Base-by-base conservation (phyloP, 2,329 filamentous ascomycete species). In the Aureobasidium sp. region DNA sequence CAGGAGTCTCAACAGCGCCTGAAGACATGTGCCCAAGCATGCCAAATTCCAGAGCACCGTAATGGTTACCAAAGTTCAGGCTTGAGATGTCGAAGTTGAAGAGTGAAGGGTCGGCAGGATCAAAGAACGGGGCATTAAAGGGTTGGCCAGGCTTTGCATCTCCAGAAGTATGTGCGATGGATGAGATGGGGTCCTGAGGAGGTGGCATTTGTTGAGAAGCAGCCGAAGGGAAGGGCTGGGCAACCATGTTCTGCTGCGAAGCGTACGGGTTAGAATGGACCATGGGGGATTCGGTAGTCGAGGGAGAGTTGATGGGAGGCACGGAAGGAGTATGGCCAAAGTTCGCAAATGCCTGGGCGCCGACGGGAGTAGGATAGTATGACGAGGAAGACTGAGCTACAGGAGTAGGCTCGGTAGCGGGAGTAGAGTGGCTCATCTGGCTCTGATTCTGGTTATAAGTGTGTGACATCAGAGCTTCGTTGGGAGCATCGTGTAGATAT, bases 41-140 rank as follows among this genome's bases (percentile, higher is more conserved):
- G 58, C 91, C 89, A 72, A 97, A 96, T 73, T 97, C 94, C 73
- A 96, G 81, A 19, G 92, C 93, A 62, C 92, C 93, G 70, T 97
- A 99, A 65, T 95, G 90, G 70, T 94, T 97, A 60, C 91, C 92
- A 73, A 97, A 99, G 71, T 94, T 94, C 71, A 96, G 82, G 62
- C 90, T 91, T 60, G 95, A 91, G 11, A 96, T 84, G 71, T 97
- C 92, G 73, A 97, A 96, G 71, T 96, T 96, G 81, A 95, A 96
- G 60, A 96, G 77, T 0, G 91, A 89, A 3, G 92, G 90, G 70
- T 97, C 94, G 70, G 89, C 94, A 0, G 90, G 90, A 67, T 96
- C 92, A 69, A 96, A 96, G 31, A 95, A 80, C 0, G 81, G 73
- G 4, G 78, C 76, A 37, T 77, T 80, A 66, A 83, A 83, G 7